Base-by-base conservation (phyloP, 2,329 filamentous ascomycete genomes). In the Pseudogymnoascus sp. region DNA sequence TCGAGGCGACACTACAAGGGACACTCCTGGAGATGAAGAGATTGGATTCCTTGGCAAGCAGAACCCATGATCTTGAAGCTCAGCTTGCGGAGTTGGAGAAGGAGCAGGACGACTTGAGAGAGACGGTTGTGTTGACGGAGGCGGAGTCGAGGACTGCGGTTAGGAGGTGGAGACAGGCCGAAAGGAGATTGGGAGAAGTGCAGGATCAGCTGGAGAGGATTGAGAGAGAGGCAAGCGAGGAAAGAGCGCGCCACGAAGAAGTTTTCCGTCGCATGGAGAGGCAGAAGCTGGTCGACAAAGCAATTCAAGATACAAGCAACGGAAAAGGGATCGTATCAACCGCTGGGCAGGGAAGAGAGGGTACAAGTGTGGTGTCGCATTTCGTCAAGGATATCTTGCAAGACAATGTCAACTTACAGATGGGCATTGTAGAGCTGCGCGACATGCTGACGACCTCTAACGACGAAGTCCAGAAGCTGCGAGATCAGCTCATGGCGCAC, bases 301-400 rank as follows among this genome's bases (percentile, higher is more conserved):
- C 95, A 69, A 77, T 96, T 41, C 85, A 88, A 66, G 85, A 84
- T 21, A 89, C 90, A 88, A 86, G 30, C 82, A 90, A 59, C 78
- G 95, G 55, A 13, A 57, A 35, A 57, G 55, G 26, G n/a, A 37
- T 87, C 0, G 79, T 81, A 26, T 86, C 84, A 65, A 83, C 84
- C 2, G 74, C 88, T 38, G 79, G 79, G 3, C 79, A 80, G 3
- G 79, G 81, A 28, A 81, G 82, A 65, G 77, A 76, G 60, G 79
- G 82, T 8, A 83, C 79, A 63, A 85, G 78, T 61, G 90, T 95
- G 35, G 90, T 97, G n/a, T 92, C 90, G 18, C 90, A 95, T 69
- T 97, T 99, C 67, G 94, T 99, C 60, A 90, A 92, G 66, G 94
- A 97, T 71, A 89, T 99, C 60, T 77, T 99, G 15, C 87, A 95